These are phyloP conservation scores for Nakaseomyces nivariensis DNA, from an alignment of 1,139 yeast species.

Conservation along the genomic window DNA sequence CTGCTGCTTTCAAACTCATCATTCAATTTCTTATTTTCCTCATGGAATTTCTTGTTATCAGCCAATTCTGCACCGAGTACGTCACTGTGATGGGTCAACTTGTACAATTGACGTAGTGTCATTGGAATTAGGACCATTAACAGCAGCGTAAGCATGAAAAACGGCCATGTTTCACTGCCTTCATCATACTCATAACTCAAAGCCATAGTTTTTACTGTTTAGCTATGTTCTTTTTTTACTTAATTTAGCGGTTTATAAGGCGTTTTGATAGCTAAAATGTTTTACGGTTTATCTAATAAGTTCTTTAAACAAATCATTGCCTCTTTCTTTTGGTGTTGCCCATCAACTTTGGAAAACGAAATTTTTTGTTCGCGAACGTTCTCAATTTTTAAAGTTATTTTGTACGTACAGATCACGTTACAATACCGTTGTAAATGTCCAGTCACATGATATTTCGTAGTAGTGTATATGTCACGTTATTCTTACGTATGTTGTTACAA, in stretches of 20 bases:
- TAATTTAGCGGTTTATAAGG: no score
- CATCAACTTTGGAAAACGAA: no score
- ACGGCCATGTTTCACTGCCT: conserved; percentile 92
- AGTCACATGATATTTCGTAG: not conserved
- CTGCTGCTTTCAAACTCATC: conserved; percentile 31
- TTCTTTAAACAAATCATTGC: no score
- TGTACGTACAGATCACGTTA: not conserved
- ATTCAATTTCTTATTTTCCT: conserved; percentile 12
- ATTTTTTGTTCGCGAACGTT: no score
- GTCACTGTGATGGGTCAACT: conserved; percentile 9
- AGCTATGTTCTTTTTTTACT: no score
- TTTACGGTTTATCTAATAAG: no score
- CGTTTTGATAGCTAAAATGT: no score
- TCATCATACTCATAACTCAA: conserved; percentile 68
- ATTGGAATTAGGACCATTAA: conserved; percentile 59
- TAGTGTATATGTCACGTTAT: not conserved
- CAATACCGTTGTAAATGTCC: not conserved
- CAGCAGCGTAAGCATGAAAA: conserved; percentile 68
- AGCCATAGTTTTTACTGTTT: conserved; percentile 26
- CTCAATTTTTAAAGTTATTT: no score
- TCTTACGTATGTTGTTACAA: not conserved
- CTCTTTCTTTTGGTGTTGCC: no score
- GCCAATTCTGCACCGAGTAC: conserved; percentile 8
- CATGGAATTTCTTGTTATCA: conserved; percentile 11
- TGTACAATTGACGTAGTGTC: conserved; percentile 41